Evolutionary conservation across 1,139 yeast genomes (phyloP).

Genomic region (Blastobotrys petasosporus): DNA sequence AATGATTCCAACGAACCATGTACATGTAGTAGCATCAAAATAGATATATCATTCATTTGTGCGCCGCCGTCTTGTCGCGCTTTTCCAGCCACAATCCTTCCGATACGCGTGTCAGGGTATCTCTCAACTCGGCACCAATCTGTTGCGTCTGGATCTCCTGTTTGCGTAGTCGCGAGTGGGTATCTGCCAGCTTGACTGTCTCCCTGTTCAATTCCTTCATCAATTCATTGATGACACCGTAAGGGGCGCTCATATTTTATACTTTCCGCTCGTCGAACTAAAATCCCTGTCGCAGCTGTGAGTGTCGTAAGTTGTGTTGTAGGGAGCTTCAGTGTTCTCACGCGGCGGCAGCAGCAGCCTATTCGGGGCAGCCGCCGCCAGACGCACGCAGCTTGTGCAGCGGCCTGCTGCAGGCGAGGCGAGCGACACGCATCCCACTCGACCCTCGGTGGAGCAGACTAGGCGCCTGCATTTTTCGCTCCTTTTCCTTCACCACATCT

Average conservation of each 20-base stretch:
- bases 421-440: no score
- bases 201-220: conserved; percentile 2
- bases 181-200: conserved; percentile 1
- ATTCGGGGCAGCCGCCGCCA: no score
- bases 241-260: no score
- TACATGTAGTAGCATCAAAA: background rate
- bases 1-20: background rate
- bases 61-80: background rate
- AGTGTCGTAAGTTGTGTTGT: no score
- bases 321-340: no score
- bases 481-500: background rate
- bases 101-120: background rate
- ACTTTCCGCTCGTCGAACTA: no score
- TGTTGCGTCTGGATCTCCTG: conserved; percentile 3
- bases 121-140: conserved; percentile 2
- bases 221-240: conserved; percentile 1
- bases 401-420: no score
- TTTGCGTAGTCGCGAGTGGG: conserved; percentile 4
- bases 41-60: no score
- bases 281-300: no score
- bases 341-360: no score
- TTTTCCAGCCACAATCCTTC: background rate
- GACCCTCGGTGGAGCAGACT: no score
- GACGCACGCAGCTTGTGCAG: no score
- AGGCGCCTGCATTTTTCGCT: background rate